Conservation (phyloP, 2,329 filamentous ascomycete species). For the Claviceps sp. region DNA sequence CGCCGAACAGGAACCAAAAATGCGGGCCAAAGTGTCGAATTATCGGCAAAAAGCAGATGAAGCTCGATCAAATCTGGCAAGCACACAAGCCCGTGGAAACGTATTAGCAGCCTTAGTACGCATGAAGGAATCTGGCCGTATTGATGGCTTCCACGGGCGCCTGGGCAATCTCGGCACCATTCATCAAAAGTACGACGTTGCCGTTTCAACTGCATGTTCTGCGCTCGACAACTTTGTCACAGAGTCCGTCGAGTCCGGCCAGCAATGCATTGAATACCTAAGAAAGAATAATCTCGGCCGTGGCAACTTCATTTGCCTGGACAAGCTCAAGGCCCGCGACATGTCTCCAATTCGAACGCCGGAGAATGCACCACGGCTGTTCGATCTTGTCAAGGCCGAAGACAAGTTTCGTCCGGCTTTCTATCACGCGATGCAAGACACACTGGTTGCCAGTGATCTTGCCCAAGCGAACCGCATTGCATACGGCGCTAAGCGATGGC, state of each 20-base stretch:
- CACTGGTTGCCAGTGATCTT: constrained; percentile 80
- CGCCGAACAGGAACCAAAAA: constrained; percentile 61
- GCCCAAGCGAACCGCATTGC: constrained; percentile 96
- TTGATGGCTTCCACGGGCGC: constrained; percentile 92
- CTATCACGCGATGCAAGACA: constrained; percentile 91
- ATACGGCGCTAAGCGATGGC: constrained; percentile 86
- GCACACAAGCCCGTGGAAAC: constrained; percentile 83
- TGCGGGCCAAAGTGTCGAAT: constrained; percentile 74
- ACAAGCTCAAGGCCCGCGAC: constrained; percentile 70
- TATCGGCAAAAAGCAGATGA: constrained; percentile 93
- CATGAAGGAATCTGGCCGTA: constrained; percentile 87
- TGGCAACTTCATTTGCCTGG: constrained; percentile 92
- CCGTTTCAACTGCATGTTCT: constrained; percentile 93
- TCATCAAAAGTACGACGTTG: constrained; percentile 86
- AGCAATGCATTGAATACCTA: constrained; percentile 95
- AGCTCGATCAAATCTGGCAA: constrained; percentile 77
- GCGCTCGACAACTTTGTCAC: constrained; percentile 93
- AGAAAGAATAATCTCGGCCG: constrained; percentile 94
- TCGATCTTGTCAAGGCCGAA: constrained; percentile 84
- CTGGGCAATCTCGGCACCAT: constrained; percentile 91
- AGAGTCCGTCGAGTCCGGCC: constrained; percentile 86
- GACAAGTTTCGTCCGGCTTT: constrained; percentile 81
- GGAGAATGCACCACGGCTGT: constrained; percentile 81
- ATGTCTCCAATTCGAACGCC: constrained; percentile 73
- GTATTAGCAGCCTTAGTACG: constrained; percentile 87